A percentile compares a stretch with the other conserved stretches of the same genome.
Conservation (phyloP, 345 rosid species). For the Eucalyptus tenuipes region DNA sequence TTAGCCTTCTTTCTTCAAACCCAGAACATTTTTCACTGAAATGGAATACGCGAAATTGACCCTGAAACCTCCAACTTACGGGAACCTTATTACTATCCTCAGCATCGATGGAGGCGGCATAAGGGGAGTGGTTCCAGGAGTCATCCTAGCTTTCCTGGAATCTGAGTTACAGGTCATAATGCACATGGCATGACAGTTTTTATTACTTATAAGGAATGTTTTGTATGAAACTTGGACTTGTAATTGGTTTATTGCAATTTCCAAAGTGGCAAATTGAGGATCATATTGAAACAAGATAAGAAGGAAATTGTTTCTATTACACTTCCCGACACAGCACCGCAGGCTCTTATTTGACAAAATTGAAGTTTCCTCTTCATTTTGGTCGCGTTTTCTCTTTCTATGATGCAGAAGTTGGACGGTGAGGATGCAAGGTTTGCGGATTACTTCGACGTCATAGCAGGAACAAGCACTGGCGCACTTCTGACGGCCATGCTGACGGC, state of each 20-base stretch:
- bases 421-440: not conserved
- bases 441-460: not conserved
- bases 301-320: not conserved
- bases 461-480: not conserved
- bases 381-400: not conserved
- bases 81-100: slow-evolving; percentile 44
- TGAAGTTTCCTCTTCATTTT: not conserved
- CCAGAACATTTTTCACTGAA: not conserved
- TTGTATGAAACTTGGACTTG: not conserved
- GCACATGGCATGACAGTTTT: not conserved
- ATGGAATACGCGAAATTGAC: not conserved
- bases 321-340: not conserved
- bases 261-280: not conserved
- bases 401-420: not conserved
- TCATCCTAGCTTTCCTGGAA: slow-evolving; percentile 51
- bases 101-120: slow-evolving; percentile 77
- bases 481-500: not conserved
- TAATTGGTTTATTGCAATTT: not conserved
- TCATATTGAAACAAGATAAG: not conserved
- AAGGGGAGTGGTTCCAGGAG: slow-evolving; percentile 55
- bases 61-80: slow-evolving; percentile 25
- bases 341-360: not conserved
- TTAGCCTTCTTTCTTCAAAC: not conserved
- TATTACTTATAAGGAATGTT: not conserved
- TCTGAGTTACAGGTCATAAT: slow-evolving; percentile 57